Evolutionary conservation across 176 grass and related monocot species (phyloP).

Genomic region (Phoenix dactylifera): DNA sequence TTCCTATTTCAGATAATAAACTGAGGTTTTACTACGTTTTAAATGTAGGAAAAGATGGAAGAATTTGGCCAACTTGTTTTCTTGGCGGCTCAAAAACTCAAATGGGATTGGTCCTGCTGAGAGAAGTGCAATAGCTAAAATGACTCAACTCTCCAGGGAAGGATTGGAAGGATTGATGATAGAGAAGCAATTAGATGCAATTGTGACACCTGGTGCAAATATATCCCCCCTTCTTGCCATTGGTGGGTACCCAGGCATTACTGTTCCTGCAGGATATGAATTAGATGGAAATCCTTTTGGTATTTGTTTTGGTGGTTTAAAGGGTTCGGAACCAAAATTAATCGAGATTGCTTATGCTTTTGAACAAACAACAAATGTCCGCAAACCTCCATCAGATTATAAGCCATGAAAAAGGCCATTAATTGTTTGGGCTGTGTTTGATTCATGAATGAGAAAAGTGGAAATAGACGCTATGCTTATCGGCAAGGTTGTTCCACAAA

Average conservation of each 20-base stretch:
- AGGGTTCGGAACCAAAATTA: constrained; percentile 58
- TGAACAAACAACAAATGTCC: constrained; percentile 51
- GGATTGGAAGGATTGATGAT: neutral
- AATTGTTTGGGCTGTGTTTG: too few relatives aligned
- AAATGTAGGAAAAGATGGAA: neutral
- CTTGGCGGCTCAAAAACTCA: neutral
- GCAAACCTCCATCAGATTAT: constrained; percentile 40
- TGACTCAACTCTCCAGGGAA: neutral
- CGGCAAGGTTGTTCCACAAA: too few relatives aligned
- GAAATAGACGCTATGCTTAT: too few relatives aligned
- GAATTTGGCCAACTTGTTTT: constrained; percentile 3
- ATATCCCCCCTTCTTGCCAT: constrained; percentile 21
- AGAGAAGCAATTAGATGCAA: neutral
- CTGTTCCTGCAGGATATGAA: constrained; percentile 38
- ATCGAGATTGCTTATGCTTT: constrained; percentile 72
- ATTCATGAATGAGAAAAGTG: too few relatives aligned
- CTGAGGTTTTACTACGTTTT: neutral
- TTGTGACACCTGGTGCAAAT: neutral
- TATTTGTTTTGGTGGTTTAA: constrained; percentile 60
- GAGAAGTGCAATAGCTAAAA: neutral
- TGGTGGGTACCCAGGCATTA: constrained; percentile 48
- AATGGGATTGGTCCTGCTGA: neutral
- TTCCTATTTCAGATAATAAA: too few relatives aligned
- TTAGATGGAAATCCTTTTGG: constrained; percentile 34
- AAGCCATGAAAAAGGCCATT: neutral